Base-by-base conservation (phyloP, 2,329 filamentous ascomycete genomes). In the Penicillium corylophilum region DNA sequence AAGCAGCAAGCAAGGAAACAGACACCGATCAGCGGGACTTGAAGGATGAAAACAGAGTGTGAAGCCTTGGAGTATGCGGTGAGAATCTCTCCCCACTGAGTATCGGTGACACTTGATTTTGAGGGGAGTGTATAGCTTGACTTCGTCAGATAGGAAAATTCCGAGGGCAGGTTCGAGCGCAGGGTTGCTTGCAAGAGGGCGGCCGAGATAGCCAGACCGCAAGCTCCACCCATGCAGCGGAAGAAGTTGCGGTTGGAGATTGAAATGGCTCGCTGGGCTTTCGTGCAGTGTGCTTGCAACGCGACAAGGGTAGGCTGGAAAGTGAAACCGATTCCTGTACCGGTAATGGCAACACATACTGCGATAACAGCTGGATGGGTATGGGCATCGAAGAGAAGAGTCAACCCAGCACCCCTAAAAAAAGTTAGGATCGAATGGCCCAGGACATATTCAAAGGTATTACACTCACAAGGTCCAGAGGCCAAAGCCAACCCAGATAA, bases 221-320 rank as follows among this genome's bases (percentile, higher is more conserved):
- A 74, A 1, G 82, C 74, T 22, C 82, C 83, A 9, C 84, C 83
- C 3, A 82, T 70, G 42, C 78, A 80, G 7, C 84, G 78, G 53
- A 85, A 75, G 62, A 86, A 86, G 58, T 87, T 87, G 1, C 84
- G 76, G 46, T 80, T 79, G 2, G 81, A 82, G 31, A 85, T 86
- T 18, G 85, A 78, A 1, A 86, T 79, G 1, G 84, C 84, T 18
- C 84, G 76, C 39, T 85, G 79, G 0, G 77, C 69, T 62, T 82
- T 82, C 1, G 75, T 71, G 20, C 76, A 79, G 63, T 85, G 81
- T 0, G 82, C 80, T 62, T 85, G 82, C 13, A 82, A 65, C 1
- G 82, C 83, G 5, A 85, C 76, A 0, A 86, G 71, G 0, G 75
- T 78, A 4, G 79, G 78, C 52, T 81, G 79, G 55, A 80, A 79